phyloP scores from a whole-genome alignment of 1,284 basidiomycete species.

The Ustilago cynodontis region DNA sequence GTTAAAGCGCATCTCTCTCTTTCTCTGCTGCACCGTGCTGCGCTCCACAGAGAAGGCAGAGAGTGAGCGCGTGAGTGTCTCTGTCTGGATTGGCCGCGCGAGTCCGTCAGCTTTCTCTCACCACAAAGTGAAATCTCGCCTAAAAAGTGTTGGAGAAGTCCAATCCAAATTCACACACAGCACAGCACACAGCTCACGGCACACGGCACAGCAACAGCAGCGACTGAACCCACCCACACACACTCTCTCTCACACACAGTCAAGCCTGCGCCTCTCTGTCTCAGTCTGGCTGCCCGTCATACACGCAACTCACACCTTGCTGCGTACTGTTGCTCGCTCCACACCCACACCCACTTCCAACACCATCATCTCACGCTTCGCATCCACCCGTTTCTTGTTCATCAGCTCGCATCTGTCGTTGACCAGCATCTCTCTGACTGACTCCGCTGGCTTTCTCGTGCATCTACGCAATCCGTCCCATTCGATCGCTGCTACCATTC shows the following conservation, averaged over 20 bases:
- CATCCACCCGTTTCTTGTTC: conserved; percentile 5
- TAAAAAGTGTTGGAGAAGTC: conserved; percentile 1
- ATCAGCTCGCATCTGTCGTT: neutral
- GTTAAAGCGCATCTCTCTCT: neutral
- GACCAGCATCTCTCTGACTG: conserved; percentile 1
- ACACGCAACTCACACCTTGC: no score
- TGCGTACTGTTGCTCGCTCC: neutral
- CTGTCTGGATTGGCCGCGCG: neutral
- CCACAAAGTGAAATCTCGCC: neutral
- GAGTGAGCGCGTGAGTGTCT: neutral
- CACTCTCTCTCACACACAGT: neutral
- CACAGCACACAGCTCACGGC: conserved; percentile 4
- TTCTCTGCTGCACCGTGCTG: conserved; percentile 1
- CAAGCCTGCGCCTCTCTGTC: neutral
- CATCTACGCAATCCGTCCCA: conserved; percentile 5
- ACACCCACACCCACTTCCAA: conserved; percentile 14
- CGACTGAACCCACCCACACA: neutral
- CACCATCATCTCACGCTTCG: conserved; percentile 14
- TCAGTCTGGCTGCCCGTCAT: conserved; percentile 1
- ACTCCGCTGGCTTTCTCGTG: neutral
- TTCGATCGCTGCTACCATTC: conserved; percentile 5
- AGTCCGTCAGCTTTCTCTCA: conserved; percentile 1
- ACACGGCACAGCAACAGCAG: neutral
- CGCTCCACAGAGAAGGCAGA: neutral
- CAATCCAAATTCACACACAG: neutral